These are phyloP conservation scores for Botryotinia calthae DNA, from an alignment of 2,329 filamentous ascomycete genomes.

Conservation along the genomic window DNA sequence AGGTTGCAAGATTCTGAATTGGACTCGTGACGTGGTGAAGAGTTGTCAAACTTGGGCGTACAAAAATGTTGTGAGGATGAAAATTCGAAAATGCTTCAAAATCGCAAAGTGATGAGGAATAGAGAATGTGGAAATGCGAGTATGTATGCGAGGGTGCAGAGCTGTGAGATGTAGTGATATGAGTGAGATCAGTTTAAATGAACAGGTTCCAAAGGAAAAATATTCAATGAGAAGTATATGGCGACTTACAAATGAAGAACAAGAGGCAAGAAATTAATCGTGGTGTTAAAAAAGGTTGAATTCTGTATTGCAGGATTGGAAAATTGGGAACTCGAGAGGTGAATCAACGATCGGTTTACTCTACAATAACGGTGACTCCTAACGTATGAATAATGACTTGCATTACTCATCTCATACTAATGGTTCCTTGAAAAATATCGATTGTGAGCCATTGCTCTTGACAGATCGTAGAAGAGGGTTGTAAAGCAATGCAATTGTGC, in stretches of 20 bases:
- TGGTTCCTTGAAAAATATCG: not conserved
- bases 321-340: not conserved
- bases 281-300: not conserved
- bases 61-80: not conserved
- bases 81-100: not conserved
- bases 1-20: not conserved
- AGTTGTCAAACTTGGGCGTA: not conserved
- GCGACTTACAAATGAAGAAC: not conserved
- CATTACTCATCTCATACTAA: not conserved
- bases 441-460: not conserved
- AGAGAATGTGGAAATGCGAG: not conserved
- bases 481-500: accelerated
- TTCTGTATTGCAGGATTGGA: not conserved
- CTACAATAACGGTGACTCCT: not conserved
- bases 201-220: not conserved
- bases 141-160: not conserved
- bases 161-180: no score
- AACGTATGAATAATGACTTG: not conserved
- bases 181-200: no score
- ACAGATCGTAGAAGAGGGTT: not conserved
- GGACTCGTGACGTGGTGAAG: not conserved
- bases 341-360: not conserved
- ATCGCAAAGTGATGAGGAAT: not conserved
- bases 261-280: no score
- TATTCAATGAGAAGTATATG: accelerated